Evolutionary conservation across 1,284 basidiomycete species (phyloP), one percentile per base, ranked within the genome.

Genomic region (Cystobasidium sp.): DNA sequence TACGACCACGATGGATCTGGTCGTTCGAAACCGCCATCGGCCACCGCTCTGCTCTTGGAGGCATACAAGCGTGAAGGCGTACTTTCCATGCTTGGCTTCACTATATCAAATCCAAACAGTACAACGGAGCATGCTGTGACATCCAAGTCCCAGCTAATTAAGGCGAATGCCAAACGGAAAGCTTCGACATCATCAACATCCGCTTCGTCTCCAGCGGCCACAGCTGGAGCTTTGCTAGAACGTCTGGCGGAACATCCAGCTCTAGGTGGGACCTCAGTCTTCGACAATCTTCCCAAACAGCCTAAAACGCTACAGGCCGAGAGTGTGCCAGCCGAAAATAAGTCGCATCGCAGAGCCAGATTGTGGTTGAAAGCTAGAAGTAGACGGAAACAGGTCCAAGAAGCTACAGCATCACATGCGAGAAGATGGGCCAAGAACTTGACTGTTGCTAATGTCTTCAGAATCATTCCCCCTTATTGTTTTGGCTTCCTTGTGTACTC

Each of bases 401-500:
- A 51, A 39, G 64, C 64, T 16, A 53, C 64, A 6, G 64, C 49
- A 18, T 43, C 47, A 49, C 64, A 63, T 24, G 47, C 47, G 43
- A 41, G 61, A 6, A 63, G 51, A 66, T 66, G 64, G 64, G 37
- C 24, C 16, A 43, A 43, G 49, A 53, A 52, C 2, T 14, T 65
- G 43, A 66, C 70, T 7, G 62, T 66, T 14, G 52, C 53, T 8
- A 73, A 73, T 14, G 47, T 73, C 22, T 73, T 73, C 55, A 43
- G 63, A 22, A 39, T 73, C 22, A 73, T 73, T 20, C 70, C 70
- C 14, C 70, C 70, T n/a, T 73, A 73, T 47, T 65, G 62, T 37
- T 65, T 56, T 20, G 70, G 70, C 52, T 73, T 73, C 37, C 63
- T 73, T 10, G 70, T 73, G 18, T 73, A 73, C 66, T 46, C 70